phyloP scores from a whole-genome alignment of 2,329 filamentous ascomycete genomes.

The Pseudopithomyces chartarum region DNA sequence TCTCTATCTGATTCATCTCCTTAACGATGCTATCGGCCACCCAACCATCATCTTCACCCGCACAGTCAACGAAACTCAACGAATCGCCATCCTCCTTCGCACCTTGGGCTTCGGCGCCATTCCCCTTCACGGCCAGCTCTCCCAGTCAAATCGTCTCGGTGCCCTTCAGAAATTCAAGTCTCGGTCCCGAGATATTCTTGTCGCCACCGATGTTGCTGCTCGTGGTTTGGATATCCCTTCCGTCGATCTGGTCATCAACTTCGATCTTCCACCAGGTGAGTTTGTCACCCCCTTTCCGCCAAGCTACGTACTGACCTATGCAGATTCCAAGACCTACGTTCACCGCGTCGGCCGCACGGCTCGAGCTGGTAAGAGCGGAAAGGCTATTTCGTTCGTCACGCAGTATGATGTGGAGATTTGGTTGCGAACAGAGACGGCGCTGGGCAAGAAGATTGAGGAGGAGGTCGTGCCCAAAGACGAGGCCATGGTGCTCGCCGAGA shows the following conservation, averaged over 20 bases:
- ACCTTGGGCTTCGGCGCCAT: slow-evolving; percentile 88
- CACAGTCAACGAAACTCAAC: slow-evolving; percentile 89
- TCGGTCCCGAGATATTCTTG: slow-evolving; percentile 80
- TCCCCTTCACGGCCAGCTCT: slow-evolving; percentile 89
- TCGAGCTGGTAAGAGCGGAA: slow-evolving; percentile 81
- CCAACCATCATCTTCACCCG: slow-evolving; percentile 88
- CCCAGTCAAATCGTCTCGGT: slow-evolving; percentile 82
- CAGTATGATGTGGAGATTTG: slow-evolving; percentile 88
- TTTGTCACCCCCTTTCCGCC: too few species aligned
- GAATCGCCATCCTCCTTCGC: slow-evolving; percentile 80
- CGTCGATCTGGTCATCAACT: slow-evolving; percentile 88
- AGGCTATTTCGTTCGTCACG: slow-evolving; percentile 80
- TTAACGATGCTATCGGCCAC: slow-evolving; percentile 87
- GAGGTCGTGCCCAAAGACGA: slow-evolving; percentile 77
- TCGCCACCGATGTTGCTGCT: slow-evolving; percentile 92
- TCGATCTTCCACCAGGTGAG: slow-evolving; percentile 69
- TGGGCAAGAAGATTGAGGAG: slow-evolving; percentile 76
- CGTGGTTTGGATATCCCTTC: slow-evolving; percentile 90
- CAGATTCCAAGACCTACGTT: slow-evolving; percentile 86
- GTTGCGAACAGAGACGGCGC: slow-evolving; percentile 78
- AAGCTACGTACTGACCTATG: too few species aligned
- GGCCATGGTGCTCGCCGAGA: slow-evolving; percentile 77
- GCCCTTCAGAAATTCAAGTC: slow-evolving; percentile 89
- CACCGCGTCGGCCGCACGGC: slow-evolving; percentile 89
- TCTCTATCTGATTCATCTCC: slow-evolving; percentile 81